Percentiles rank a stretch among this genome's conserved stretches.
Evolutionary conservation across 257 asterid genomes (phyloP).

Genomic region (Catharanthus roseus): DNA sequence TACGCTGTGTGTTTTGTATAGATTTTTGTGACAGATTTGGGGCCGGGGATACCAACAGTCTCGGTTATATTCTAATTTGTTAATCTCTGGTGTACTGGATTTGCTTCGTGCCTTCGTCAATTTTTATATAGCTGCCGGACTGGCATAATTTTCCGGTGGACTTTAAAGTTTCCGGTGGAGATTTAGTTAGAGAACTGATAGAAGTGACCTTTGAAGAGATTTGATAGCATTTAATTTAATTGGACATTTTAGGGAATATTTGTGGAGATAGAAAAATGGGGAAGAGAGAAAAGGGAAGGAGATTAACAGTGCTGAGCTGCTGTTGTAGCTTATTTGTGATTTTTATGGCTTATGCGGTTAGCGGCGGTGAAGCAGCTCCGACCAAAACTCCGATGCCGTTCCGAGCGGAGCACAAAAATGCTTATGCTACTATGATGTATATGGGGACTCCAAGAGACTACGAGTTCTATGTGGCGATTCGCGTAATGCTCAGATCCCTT

Average conservation of each 20-base stretch:
- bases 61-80: too few species aligned
- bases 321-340: constrained; percentile 4
- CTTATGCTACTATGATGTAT: constrained; percentile 95
- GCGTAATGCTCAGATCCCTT: constrained; percentile 82
- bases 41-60: not conserved
- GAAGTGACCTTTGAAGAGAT: too few species aligned
- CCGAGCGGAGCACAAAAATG: constrained; percentile 36
- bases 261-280: not conserved
- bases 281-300: not conserved
- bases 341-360: constrained; percentile 7
- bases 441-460: constrained; percentile 97
- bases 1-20: not conserved
- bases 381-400: not conserved
- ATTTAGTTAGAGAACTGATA: too few species aligned
- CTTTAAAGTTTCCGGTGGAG: not conserved
- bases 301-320: not conserved
- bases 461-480: constrained; percentile 79
- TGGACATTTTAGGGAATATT: not conserved
- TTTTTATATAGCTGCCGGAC: not conserved
- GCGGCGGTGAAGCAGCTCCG: constrained; percentile 10
- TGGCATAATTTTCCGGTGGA: constrained; percentile 1
- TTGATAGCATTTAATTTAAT: not conserved
- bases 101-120: not conserved
- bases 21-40: too few species aligned
- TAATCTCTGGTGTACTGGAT: not conserved